Percentiles rank a stretch among this genome's conserved stretches.
These are phyloP conservation scores for Ambrosia hybrid DNA, from an alignment of 140 eudicot genomes.

Conservation along the genomic window DNA sequence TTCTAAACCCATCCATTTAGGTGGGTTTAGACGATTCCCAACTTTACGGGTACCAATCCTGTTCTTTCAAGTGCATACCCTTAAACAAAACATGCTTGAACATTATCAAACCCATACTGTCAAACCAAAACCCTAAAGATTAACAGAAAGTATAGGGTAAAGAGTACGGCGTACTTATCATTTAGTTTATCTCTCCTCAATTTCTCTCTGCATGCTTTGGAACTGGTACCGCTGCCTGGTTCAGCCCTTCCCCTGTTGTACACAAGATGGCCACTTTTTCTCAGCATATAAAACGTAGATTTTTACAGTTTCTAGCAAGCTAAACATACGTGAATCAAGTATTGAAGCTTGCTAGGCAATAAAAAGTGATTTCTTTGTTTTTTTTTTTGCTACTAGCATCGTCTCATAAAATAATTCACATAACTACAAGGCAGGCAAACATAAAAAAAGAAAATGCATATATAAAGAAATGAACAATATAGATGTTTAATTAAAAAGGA, in stretches of 20 bases:
- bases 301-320: neutral
- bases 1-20: neutral
- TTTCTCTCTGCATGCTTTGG: slow-evolving; percentile 98
- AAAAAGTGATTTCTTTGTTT: neutral
- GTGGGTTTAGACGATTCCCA: slow-evolving; percentile 1
- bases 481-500: neutral
- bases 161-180: slow-evolving; percentile 61
- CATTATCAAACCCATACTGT: neutral
- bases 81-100: neutral
- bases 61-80: neutral
- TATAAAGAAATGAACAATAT: neutral
- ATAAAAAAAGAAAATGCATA: neutral
- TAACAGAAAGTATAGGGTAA: neutral
- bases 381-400: slow-evolving; percentile 1
- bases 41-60: neutral
- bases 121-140: slow-evolving; percentile 9
- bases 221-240: slow-evolving; percentile 61
- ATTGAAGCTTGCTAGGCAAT: neutral
- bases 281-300: neutral
- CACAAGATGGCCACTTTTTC: slow-evolving; percentile 9
- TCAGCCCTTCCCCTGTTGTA: slow-evolving; percentile 73
- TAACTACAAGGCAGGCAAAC: neutral
- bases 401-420: slow-evolving; percentile 3
- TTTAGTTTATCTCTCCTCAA: slow-evolving; percentile 83
- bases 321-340: slow-evolving; percentile 2